A percentile compares a stretch with the other conserved stretches of the same genome.
phyloP scores from a whole-genome alignment of 352 stramenopile species.

The Pythium utonaiense region DNA sequence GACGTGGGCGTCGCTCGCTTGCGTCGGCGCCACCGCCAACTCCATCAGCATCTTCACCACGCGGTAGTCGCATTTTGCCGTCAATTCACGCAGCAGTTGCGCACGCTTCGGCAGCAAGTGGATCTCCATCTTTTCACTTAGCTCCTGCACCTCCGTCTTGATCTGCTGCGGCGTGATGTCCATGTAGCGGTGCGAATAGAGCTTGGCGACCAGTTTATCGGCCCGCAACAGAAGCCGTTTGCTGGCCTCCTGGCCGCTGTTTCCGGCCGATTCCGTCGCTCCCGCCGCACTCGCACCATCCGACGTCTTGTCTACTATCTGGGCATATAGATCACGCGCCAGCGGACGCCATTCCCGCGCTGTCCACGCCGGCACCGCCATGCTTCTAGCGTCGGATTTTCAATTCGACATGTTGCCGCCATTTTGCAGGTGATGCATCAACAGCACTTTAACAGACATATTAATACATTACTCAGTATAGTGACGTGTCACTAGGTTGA shows the following conservation, averaged over 20 bases:
- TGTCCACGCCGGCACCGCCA: conserved; percentile 47
- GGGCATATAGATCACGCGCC: conserved; percentile 39
- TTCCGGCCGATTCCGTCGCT: background rate
- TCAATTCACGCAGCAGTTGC: conserved; percentile 30
- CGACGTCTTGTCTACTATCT: conserved; percentile 5
- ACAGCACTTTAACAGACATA: no score
- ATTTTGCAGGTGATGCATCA: no score
- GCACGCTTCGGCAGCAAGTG: conserved; percentile 49
- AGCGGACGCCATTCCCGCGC: conserved; percentile 56
- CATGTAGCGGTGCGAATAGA: conserved; percentile 52
- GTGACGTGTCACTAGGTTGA: conserved; percentile 6
- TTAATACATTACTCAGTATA: background rate
- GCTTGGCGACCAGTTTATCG: conserved; percentile 44
- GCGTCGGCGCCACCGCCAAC: conserved; percentile 46
- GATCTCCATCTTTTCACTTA: conserved; percentile 51
- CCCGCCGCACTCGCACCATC: background rate
- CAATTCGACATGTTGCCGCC: no score
- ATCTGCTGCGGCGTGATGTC: conserved; percentile 51
- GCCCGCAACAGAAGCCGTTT: conserved; percentile 34
- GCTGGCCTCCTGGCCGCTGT: background rate
- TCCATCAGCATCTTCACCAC: conserved; percentile 63
- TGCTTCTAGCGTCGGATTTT: no score
- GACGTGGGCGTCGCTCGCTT: conserved; percentile 32
- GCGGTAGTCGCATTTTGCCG: conserved; percentile 33
- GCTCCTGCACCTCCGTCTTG: conserved; percentile 28